A percentile compares a stretch with the other conserved stretches of the same genome.
Conservation (phyloP, 2,329 filamentous ascomycete genomes). For the Exophiala alcalophila region DNA sequence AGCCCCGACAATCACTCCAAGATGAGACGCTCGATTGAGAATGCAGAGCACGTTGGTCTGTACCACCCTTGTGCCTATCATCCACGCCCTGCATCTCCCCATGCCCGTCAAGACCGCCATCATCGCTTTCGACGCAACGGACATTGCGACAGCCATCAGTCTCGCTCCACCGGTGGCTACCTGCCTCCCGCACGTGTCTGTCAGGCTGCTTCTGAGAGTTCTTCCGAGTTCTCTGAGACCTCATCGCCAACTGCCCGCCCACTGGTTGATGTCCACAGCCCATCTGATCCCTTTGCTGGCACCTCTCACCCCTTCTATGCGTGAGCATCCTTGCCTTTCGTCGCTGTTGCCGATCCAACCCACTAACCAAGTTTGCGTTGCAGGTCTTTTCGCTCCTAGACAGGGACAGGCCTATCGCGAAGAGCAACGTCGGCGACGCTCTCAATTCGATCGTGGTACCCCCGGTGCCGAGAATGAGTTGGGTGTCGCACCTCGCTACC, state of each 20-base stretch:
- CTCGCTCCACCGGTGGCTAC: constrained; percentile 13
- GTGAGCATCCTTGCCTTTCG: constrained; percentile 22
- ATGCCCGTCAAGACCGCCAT: constrained; percentile 1
- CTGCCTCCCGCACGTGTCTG: constrained; percentile 20
- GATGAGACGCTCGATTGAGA: constrained; percentile 81
- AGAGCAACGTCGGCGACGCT: constrained; percentile 72
- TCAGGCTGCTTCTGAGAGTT: background rate
- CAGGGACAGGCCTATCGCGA: constrained; percentile 69
- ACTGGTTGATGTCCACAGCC: constrained; percentile 17
- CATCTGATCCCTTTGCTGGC: constrained; percentile 24
- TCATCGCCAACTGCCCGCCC: constrained; percentile 3
- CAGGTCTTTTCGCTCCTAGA: constrained; percentile 77
- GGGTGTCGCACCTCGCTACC: constrained; percentile 29
- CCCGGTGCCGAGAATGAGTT: constrained; percentile 67
- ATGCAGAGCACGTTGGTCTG: constrained; percentile 78
- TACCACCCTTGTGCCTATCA: constrained; percentile 26
- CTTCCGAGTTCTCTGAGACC: constrained; percentile 1
- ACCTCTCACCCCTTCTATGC: constrained; percentile 12
- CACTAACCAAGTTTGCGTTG: constrained; percentile 16
- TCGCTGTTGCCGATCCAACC: background rate
- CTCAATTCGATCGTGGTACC: constrained; percentile 79
- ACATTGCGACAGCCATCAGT: constrained; percentile 1
- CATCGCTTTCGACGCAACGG: constrained; percentile 9
- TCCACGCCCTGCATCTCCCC: background rate
- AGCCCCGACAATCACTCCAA: constrained; percentile 80